Base-by-base conservation (phyloP, 176 grass and related monocot species). In the Carex myosuroides region DNA sequence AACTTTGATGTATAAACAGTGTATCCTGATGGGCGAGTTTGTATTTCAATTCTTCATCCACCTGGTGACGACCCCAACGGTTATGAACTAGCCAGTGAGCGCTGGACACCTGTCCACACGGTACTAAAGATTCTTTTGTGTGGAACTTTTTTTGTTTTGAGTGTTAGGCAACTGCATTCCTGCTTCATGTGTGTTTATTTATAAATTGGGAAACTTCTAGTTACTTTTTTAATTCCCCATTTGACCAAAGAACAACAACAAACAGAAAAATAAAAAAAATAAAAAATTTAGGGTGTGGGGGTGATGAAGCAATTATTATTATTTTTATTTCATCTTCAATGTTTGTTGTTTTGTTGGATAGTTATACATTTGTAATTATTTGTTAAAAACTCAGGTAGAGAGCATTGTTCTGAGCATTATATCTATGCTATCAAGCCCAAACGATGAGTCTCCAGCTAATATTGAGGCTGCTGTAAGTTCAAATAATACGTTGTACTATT, bases 11-110 rank as follows among this genome's bases (percentile, higher is more conserved):
- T 18, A 44, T 86, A 74, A 8, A 73, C 80, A 97, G 94, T 97
- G 79, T 97, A 94, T 92, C 70, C 87, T 0, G 94, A 97, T 90
- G 94, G 94, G 0, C 88, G 90, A 14, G 94, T 97, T 79, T 97
- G 94, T 89, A 97, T 97, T 84, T 97, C 94, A 89, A 97, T 97
- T 82, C 92, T 97, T 88, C 94, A 94, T 84, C 88, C 94, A 57
- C 94, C 94, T 84, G 94, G 94, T 85, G 94, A 97, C 56, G 94
- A 97, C 86, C 94, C 94, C 39, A 97, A 91, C 1, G 94, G 94
- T 12, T 97, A 97, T 21, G 94, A 97, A 76, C 92, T 97, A 66
- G 92, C 94, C 13, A 97, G 92, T 75, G 94, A 97, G 92, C 94
- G 94, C 52, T 97, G 94, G 94, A 97, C 90, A 74, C 94, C 94